Percentiles rank a stretch among this genome's conserved stretches.
Conservation (phyloP, 805 yeast genomes). For the Ogataea minuta region DNA sequence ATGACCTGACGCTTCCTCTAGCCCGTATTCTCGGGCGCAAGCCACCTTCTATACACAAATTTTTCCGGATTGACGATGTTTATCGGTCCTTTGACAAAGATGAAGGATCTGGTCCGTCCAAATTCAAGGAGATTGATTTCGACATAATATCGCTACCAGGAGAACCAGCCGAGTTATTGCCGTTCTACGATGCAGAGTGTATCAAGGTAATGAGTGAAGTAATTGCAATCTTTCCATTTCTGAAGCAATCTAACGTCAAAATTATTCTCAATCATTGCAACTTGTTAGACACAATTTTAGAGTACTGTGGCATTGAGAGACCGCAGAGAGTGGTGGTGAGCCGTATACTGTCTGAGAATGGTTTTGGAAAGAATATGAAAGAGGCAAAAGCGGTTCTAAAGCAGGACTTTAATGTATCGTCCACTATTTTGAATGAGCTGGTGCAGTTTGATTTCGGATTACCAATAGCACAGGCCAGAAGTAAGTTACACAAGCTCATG, state of each 20-base stretch:
- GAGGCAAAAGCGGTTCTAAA: constrained; percentile 51
- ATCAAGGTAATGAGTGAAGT: constrained; percentile 79
- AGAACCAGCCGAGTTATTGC: constrained; percentile 33
- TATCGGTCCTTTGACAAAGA: constrained; percentile 62
- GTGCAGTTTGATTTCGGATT: constrained; percentile 75
- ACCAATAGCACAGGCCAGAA: constrained; percentile 62
- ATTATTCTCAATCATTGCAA: constrained; percentile 80
- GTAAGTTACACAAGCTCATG: constrained; percentile 66
- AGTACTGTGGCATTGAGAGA: constrained; percentile 76
- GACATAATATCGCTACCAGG: constrained; percentile 59
- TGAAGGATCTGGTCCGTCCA: constrained; percentile 69
- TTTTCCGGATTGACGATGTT: constrained; percentile 76
- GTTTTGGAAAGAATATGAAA: constrained; percentile 61
- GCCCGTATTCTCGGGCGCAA: constrained; percentile 78
- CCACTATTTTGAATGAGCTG: constrained; percentile 79
- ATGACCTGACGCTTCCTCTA: constrained; percentile 84
- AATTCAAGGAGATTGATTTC: constrained; percentile 80
- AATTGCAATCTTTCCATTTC: constrained; percentile 62
- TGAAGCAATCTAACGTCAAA: constrained; percentile 51
- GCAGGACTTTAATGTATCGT: constrained; percentile 69
- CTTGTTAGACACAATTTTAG: constrained; percentile 69
- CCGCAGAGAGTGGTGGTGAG: constrained; percentile 71
- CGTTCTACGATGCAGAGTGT: constrained; percentile 83
- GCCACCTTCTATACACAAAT: constrained; percentile 52
- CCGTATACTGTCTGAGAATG: constrained; percentile 71